A percentile compares a stretch with the other conserved stretches of the same genome.
phyloP scores from a whole-genome alignment of 164 flowering plant genomes.

The Amborella trichopoda region DNA sequence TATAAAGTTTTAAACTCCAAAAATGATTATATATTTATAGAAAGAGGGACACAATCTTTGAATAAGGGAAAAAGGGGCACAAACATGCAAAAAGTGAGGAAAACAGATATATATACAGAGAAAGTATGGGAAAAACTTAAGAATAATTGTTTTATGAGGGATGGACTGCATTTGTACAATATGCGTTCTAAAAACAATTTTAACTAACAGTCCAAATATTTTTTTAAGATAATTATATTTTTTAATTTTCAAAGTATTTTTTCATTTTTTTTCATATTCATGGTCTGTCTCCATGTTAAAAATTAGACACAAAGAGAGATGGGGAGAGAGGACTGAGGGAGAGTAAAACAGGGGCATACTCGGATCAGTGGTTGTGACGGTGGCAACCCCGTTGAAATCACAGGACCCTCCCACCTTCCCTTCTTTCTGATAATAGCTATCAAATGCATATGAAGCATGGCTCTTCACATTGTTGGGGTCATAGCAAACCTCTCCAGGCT shows the following conservation, averaged over 20 bases:
- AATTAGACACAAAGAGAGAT: neutral
- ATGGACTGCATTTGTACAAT: neutral
- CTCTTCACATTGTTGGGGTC: conserved; percentile 69
- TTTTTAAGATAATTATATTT: no score
- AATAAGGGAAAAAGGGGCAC: neutral
- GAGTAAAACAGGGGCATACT: conserved; percentile 38
- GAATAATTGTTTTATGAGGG: neutral
- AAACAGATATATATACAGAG: no score
- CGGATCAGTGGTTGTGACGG: conserved; percentile 90
- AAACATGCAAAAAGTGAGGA: no score
- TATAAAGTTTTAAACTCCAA: no score
- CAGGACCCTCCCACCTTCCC: conserved; percentile 67
- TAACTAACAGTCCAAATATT: no score
- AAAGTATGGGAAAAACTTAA: neutral
- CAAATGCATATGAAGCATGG: conserved; percentile 92
- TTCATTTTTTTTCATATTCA: no score
- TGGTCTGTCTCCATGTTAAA: neutral
- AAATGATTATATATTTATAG: no score
- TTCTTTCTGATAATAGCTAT: conserved; percentile 83
- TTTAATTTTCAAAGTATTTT: no score
- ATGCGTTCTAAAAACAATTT: no score
- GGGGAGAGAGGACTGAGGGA: no score
- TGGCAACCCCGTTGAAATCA: conserved; percentile 92
- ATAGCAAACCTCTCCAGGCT: conserved; percentile 84
- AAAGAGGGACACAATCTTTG: neutral